Evolutionary conservation across 2,329 filamentous ascomycete genomes (phyloP), one percentile per base, ranked within the genome.

Genomic region (Cladophialophora immunda): DNA sequence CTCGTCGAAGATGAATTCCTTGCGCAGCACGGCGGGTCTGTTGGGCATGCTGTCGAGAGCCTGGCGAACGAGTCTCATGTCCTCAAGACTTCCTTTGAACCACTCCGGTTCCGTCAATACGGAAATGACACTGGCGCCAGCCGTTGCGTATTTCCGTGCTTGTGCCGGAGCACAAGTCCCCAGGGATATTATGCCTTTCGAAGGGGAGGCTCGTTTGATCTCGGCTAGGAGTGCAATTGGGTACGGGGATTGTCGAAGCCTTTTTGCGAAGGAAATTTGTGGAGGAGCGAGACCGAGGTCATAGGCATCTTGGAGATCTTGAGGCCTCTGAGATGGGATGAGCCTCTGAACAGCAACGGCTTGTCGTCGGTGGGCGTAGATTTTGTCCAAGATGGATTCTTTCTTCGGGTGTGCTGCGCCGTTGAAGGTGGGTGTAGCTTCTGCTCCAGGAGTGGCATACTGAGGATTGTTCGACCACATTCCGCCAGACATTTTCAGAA

Each of bases 51-150:
- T 90, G 73, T 93, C 88, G n/a, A 99, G 82, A 57, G 92, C 93
- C 78, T 94, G 92, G 53, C 95, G 89, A 32, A 98, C 95, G 36
- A 90, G 89, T 67, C 92, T 88, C 62, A 99, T 82, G 77, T 99
- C 95, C 66, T 99, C 94, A 68, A 99, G 94, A 79, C 91, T 97
- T 56, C 95, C 95, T 81, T 97, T 98, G 84, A 99, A 99, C 95
- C 95, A 99, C 76, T 98, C 92, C 0, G 96, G 95, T 80, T 99
- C 95, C 0, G 95, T 99, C 55, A 99, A 86, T n/a, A 99, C 95
- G 1, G 95, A 98, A 72, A 99, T 99, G 45, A 97, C 93, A 77
- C 94, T 98, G 56, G 95, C 95, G 15, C 95, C 96, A 6, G 95
- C 94, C 59, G 95, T 86, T 9, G 96, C 95, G 78, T 99, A 99